phyloP scores from a whole-genome alignment of 345 rosid genomes.

The Balakata baccata region DNA sequence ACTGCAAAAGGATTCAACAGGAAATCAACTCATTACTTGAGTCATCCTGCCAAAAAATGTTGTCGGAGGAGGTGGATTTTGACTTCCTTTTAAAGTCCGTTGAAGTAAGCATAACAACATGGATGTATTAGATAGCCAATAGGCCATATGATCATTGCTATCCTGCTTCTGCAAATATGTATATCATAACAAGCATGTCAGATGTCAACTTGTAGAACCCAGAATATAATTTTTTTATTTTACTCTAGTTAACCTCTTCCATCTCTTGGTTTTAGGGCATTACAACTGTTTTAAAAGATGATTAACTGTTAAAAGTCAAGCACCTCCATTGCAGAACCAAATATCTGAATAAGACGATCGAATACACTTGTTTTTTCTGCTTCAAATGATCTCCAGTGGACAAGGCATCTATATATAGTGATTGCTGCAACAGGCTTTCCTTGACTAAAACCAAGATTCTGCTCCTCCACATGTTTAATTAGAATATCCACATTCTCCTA shows the following conservation, averaged over 20 bases:
- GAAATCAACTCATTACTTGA: slow-evolving; percentile 10
- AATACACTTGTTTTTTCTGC: slow-evolving; percentile 91
- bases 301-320: slow-evolving; percentile 12
- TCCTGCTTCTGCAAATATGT: slow-evolving; percentile 61
- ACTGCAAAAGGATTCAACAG: not conserved
- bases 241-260: not conserved
- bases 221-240: not conserved
- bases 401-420: slow-evolving; percentile 92
- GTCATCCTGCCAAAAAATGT: slow-evolving; percentile 94
- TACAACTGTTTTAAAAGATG: not conserved
- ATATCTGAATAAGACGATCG: slow-evolving; percentile 92
- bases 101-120: slow-evolving; percentile 29
- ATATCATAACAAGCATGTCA: slow-evolving; percentile 9
- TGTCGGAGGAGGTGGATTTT: slow-evolving; percentile 71
- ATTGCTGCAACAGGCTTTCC: slow-evolving; percentile 92
- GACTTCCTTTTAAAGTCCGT: slow-evolving; percentile 21
- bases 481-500: slow-evolving; percentile 89
- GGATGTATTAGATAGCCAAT: slow-evolving; percentile 92
- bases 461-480: slow-evolving; percentile 53
- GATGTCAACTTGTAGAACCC: not conserved
- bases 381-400: slow-evolving; percentile 96
- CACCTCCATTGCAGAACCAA: slow-evolving; percentile 97
- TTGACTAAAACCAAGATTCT: slow-evolving; percentile 69
- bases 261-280: not conserved
- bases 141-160: slow-evolving; percentile 82